Evolutionary conservation across 1,284 basidiomycete genomes (phyloP), one percentile per base, ranked within the genome.

Genomic region (Erythrobasidium hasegawianum): DNA sequence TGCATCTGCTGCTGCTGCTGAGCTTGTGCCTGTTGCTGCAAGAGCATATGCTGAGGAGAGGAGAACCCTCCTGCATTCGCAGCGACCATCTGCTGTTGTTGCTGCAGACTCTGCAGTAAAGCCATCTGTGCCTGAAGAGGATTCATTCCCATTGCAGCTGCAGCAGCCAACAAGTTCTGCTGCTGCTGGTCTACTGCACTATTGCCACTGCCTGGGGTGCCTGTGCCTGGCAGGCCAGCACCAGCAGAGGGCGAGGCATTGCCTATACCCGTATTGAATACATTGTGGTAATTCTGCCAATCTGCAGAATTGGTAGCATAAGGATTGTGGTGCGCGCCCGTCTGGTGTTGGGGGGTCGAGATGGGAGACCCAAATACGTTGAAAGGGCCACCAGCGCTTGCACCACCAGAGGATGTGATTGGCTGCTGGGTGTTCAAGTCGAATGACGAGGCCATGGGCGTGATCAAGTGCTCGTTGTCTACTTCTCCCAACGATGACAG

Each of bases 401-500:
- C 10, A 14, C 39, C 24, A 52, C 14, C 8, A 49, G 26, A 13
- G 11, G 33, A 33, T 33, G 33, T 4, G n/a, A 26, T 20, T 7
- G 52, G 26, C n/a, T 27, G n/a, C 8, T 27, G 16, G n/a, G 52
- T 54, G n/a, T 54, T 54, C 26, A 38, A 14, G 61, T 71, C 72
- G 68, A 72, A 73, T 11, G 62, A 68, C 16, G 67, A 70, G 45
- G 71, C 72, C 33, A 71, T 73, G n/a, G 70, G 74, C 57, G 71
- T 76, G 70, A 71, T 71, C 64, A 72, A 70, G 10, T 59, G 72
- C 56, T 72, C 73, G 64, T 71, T 69, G 50, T 71, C 71, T 67
- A 72, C 69, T 71, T 75, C 73, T 52, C 61, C 67, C 52, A 76
- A 73, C 1, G 73, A 66, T 24, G 71, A 70, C 29, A 76, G 70